Evolutionary conservation across 1,284 basidiomycete genomes (phyloP), one percentile per base, ranked within the genome.

Genomic region (Naganishia sp.): DNA sequence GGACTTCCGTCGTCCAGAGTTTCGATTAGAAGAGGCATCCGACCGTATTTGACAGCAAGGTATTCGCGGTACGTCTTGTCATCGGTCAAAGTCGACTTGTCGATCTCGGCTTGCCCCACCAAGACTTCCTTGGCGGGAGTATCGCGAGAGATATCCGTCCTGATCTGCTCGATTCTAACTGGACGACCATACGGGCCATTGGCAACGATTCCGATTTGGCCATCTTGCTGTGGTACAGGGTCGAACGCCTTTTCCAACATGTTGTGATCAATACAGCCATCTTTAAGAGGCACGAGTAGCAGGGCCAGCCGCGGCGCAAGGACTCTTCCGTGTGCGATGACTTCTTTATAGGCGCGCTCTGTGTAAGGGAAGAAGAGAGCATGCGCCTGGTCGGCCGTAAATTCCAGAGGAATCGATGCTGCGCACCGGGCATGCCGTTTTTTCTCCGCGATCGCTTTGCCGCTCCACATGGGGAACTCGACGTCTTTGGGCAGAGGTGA

Each of bases 381-480:
- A 31, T 61, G 58, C 39, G 58, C 58, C 39, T 61, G 49, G 32
- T 61, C 47, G 32, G 58, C 47, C 10, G 58, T 61, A 28, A 51
- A 61, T 5, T 61, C 58, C 15, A 61, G 58, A 31, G 58, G 58
- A 23, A 51, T 51, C 58, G 58, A 61, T 4, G n/a, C 2, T n/a
- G 39, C 23, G 25, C 58, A 61, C 18, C 18, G 47, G 7, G 58
- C 58, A 6, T 25, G 21, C 28, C 58, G 58, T 18, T 50, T 42
- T 35, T 51, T 61, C 28, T 61, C 58, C 1, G 50, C 58, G 21
- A 47, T 28, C 3, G 47, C 39, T 50, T 61, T 51, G 18, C 58
- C 58, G 58, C 35, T 51, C 58, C 58, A 61, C 58, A 61, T 61
- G n/a, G 58, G 47, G 45, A 61, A 61, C n/a, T 50, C 42, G 35